Evolutionary conservation across 345 rosid species (phyloP).

Genomic region (Citrus sinensis): DVS_A1.0 CM039163.1:45567001-45567500

Average conservation of each 20-base stretch:
- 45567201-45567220: not conserved
- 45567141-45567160: not conserved
- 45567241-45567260: conserved; percentile 5
- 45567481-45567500: not conserved
- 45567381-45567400: conserved; percentile 54
- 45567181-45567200: not conserved
- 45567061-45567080: not conserved
- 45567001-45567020: not conserved
- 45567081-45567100: not conserved
- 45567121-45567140: not conserved
- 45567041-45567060: not conserved
- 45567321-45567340: conserved; percentile 31
- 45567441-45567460: conserved; percentile 92
- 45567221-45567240: not conserved
- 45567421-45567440: conserved; percentile 51
- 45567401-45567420: conserved; percentile 42
- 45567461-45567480: conserved; percentile 6
- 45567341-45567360: conserved; percentile 40
- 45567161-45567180: not conserved
- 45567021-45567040: not conserved
- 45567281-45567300: conserved; percentile 44
- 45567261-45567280: conserved; percentile 39
- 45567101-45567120: not conserved
- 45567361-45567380: conserved; percentile 39
- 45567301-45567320: conserved; percentile 33